Evolutionary conservation across 2,329 filamentous ascomycete genomes (phyloP).

Genomic region (Macroventuria anomochaeta): DNA sequence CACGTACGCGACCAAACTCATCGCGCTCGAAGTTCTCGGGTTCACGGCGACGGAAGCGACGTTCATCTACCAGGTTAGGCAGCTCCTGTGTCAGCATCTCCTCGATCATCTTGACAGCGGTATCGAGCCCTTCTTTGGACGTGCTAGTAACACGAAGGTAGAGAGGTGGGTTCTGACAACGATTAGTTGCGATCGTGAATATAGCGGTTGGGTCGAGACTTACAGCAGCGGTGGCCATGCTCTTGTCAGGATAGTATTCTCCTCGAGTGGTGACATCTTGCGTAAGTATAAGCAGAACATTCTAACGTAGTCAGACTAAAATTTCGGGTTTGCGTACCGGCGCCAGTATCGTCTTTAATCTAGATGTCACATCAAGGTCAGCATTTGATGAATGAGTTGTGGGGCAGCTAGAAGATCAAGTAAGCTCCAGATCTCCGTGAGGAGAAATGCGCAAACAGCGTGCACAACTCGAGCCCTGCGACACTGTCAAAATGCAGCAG

Average conservation of each 20-base stretch:
- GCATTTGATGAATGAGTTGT: slow-evolving; percentile 81
- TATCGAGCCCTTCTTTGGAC: slow-evolving; percentile 87
- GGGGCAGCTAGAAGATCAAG: slow-evolving; percentile 52
- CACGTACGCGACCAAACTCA: slow-evolving; percentile 81
- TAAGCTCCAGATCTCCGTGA: slow-evolving; percentile 56
- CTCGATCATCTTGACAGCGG: slow-evolving; percentile 85
- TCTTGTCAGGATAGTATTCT: slow-evolving; percentile 96
- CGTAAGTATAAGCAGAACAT: slow-evolving; percentile 66
- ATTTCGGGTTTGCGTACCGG: slow-evolving; percentile 89
- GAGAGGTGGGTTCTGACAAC: slow-evolving; percentile 79
- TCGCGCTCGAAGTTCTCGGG: slow-evolving; percentile 84
- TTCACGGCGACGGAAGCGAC: slow-evolving; percentile 85
- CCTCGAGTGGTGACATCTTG: slow-evolving; percentile 99
- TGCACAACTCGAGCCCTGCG: slow-evolving; percentile 29
- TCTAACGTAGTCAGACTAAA: slow-evolving; percentile 64
- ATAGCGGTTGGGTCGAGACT: slow-evolving; percentile 12
- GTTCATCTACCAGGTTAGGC: slow-evolving; percentile 92
- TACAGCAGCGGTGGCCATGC: slow-evolving; percentile 92
- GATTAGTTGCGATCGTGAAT: neutral
- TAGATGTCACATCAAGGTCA: slow-evolving; percentile 91
- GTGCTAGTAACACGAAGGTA: slow-evolving; percentile 96
- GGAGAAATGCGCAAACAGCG: slow-evolving; percentile 44
- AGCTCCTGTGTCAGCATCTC: slow-evolving; percentile 96
- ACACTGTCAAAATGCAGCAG: slow-evolving; percentile 66
- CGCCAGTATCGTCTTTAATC: slow-evolving; percentile 99